These are phyloP conservation scores for Colletotrichum sp. DNA, from an alignment of 2,329 filamentous ascomycete genomes.

Conservation along the genomic window DNA sequence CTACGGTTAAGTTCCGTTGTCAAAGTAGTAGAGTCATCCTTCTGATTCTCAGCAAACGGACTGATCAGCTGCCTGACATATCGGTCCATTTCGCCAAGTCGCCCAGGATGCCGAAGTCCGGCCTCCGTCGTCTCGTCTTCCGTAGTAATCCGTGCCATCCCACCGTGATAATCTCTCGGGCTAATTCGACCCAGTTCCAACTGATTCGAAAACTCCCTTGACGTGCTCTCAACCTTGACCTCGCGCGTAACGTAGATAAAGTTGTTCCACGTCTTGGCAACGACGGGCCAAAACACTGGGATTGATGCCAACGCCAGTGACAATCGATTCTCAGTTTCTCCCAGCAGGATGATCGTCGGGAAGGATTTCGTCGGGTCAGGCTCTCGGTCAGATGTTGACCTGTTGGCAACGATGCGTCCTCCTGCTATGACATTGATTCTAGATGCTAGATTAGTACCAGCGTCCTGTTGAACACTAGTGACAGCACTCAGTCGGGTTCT, in stretches of 20 bases:
- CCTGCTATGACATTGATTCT: background rate
- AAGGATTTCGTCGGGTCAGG: background rate
- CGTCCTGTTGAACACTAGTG: background rate
- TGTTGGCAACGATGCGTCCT: constrained; percentile 2
- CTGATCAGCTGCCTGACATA: background rate
- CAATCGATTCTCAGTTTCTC: background rate
- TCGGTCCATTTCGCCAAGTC: background rate
- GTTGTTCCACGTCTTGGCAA: background rate
- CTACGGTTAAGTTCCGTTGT: background rate
- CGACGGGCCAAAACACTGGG: constrained; percentile 5
- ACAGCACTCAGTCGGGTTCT: background rate
- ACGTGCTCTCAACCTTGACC: background rate
- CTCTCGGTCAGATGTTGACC: background rate
- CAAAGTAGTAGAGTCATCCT: background rate
- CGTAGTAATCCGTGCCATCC: background rate
- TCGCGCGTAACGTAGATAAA: constrained; percentile 2
- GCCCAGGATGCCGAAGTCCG: background rate
- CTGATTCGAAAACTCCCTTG: background rate
- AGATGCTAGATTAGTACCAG: background rate
- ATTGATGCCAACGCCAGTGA: background rate
- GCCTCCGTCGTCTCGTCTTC: background rate
- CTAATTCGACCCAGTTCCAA: background rate
- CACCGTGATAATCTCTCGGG: background rate
- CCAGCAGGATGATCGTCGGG: background rate
- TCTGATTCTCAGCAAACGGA: background rate